phyloP scores from a whole-genome alignment of 2,329 filamentous ascomycete species.

The Ophiostoma sp. region DNA sequence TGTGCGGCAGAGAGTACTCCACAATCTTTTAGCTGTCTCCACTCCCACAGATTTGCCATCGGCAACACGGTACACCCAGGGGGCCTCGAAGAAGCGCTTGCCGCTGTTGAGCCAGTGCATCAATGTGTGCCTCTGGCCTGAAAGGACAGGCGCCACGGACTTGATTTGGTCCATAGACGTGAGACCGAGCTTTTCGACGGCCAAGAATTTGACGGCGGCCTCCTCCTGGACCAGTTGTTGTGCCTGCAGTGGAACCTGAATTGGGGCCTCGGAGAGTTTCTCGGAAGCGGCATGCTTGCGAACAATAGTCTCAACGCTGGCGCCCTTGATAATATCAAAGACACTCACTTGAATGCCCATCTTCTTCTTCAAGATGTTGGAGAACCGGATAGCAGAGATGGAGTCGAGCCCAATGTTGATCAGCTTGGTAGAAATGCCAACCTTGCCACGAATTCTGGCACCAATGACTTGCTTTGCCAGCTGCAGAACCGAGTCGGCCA shows the following conservation, averaged over 20 bases:
- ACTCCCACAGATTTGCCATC: constrained; percentile 21
- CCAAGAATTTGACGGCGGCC: background rate
- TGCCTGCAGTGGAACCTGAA: background rate
- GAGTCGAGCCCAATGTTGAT: constrained; percentile 33
- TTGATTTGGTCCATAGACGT: constrained; percentile 17
- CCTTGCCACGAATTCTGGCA: constrained; percentile 23
- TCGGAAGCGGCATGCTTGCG: background rate
- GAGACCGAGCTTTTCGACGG: background rate
- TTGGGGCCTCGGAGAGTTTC: background rate
- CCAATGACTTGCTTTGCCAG: constrained; percentile 30
- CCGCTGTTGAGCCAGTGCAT: constrained; percentile 33
- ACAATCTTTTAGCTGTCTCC: background rate
- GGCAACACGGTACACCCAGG: constrained; percentile 33
- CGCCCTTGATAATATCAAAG: constrained; percentile 31
- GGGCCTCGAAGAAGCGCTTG: constrained; percentile 34
- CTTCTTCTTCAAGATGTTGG: constrained; percentile 29
- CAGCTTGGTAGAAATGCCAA: constrained; percentile 29
- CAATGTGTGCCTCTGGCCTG: constrained; percentile 31
- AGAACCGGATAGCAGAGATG: constrained; percentile 33
- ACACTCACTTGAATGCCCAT: constrained; percentile 31
- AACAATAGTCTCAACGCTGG: constrained; percentile 29
- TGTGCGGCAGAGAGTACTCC: background rate
- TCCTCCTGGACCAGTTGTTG: background rate
- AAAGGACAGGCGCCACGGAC: constrained; percentile 29
- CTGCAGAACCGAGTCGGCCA: constrained; percentile 26